Percentiles rank a stretch among this genome's conserved stretches.
Conservation (phyloP, 768 basidiomycete genomes). For the Cyathus striatus region DNA sequence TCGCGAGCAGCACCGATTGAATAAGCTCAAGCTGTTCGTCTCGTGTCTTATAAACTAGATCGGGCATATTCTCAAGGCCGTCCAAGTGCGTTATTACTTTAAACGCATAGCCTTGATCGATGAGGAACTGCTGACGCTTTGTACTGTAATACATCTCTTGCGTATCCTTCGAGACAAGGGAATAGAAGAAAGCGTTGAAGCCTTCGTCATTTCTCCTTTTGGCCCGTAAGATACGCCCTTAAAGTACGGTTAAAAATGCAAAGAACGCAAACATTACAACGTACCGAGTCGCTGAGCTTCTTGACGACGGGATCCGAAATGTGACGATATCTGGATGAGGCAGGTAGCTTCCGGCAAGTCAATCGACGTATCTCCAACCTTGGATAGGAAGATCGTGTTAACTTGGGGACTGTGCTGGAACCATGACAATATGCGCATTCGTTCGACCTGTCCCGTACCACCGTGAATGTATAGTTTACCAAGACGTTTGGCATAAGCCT, state of each 20-base stretch:
- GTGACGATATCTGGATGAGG: slow-evolving; percentile 98
- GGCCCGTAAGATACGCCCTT: slow-evolving; percentile 93
- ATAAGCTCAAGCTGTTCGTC: slow-evolving; percentile 97
- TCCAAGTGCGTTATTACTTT: slow-evolving; percentile 98
- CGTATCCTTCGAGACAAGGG: slow-evolving; percentile 97
- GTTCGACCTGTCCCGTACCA: slow-evolving; percentile 88
- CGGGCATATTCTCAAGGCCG: slow-evolving; percentile 79
- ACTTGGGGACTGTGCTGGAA: slow-evolving; percentile 95
- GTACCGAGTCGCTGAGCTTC: slow-evolving; percentile 93
- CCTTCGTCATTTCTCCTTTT: slow-evolving; percentile 98
- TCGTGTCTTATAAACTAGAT: slow-evolving; percentile 87
- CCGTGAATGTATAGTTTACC: slow-evolving; percentile 96
- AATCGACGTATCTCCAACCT: slow-evolving; percentile 99
- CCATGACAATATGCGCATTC: slow-evolving; percentile 90
- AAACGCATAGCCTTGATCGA: slow-evolving; percentile 99
- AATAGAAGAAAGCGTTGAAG: slow-evolving; percentile 99
- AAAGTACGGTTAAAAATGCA: background rate
- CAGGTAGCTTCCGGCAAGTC: slow-evolving; percentile 99
- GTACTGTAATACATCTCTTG: slow-evolving; percentile 99
- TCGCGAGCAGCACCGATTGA: no score
- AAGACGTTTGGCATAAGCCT: slow-evolving; percentile 93
- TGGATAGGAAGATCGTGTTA: slow-evolving; percentile 98
- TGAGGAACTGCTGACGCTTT: slow-evolving; percentile 97
- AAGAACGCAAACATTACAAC: slow-evolving; percentile 12
- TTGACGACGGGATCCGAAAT: slow-evolving; percentile 96